Evolutionary conservation across 495 filamentous ascomycete genomes (phyloP).

Genomic region (Penicillium psychrofluorescens): DNA sequence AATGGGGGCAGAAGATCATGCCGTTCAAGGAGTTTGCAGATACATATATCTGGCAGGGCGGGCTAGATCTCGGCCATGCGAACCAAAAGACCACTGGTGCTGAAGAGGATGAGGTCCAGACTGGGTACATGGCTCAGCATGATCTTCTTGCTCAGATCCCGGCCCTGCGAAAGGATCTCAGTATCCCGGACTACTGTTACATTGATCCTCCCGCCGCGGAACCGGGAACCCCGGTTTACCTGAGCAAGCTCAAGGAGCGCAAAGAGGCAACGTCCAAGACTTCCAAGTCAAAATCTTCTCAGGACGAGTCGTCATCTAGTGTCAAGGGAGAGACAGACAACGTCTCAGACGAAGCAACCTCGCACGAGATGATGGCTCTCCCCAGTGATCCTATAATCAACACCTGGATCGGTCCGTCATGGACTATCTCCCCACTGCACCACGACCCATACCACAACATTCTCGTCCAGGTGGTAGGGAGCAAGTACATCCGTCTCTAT

Average conservation of each 20-base stretch:
- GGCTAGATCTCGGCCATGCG: neutral
- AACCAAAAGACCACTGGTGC: slow-evolving; percentile 4
- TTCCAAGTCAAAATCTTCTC: slow-evolving; percentile 5
- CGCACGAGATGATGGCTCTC: slow-evolving; percentile 4
- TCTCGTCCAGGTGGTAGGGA: slow-evolving; percentile 80
- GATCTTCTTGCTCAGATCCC: slow-evolving; percentile 81
- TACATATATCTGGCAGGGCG: slow-evolving; percentile 42
- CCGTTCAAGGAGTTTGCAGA: slow-evolving; percentile 66
- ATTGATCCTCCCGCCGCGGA: slow-evolving; percentile 45
- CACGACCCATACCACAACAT: slow-evolving; percentile 94
- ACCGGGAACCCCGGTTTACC: slow-evolving; percentile 41
- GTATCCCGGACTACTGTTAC: slow-evolving; percentile 81
- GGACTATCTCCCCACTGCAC: slow-evolving; percentile 87
- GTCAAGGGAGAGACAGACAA: slow-evolving; percentile 3
- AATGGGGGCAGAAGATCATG: slow-evolving; percentile 81
- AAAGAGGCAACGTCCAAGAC: slow-evolving; percentile 13
- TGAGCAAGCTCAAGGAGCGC: slow-evolving; percentile 34
- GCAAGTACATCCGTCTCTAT: slow-evolving; percentile 88
- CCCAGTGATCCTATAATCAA: slow-evolving; percentile 50
- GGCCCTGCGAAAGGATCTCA: slow-evolving; percentile 64
- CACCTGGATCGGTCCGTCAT: slow-evolving; percentile 85
- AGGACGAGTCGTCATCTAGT: slow-evolving; percentile 21
- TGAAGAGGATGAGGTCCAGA: slow-evolving; percentile 12
- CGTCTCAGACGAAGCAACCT: neutral
- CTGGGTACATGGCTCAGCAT: slow-evolving; percentile 89